Base-by-base conservation (phyloP, 129 eudicot genomes). In the Artemisia tridentata region DNA sequence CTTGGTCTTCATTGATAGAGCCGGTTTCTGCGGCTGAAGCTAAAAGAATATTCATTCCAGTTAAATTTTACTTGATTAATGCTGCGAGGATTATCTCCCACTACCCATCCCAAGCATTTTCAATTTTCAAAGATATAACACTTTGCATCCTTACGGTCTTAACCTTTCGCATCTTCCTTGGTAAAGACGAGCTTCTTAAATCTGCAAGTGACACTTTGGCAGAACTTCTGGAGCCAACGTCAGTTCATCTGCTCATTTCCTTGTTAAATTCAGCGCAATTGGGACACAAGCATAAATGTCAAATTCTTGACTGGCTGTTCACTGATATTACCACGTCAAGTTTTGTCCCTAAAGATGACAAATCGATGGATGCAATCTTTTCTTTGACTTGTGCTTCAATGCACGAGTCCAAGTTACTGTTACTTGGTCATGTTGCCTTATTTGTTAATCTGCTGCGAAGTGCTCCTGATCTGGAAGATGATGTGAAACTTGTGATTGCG, bases 61-160 rank as follows among this genome's bases (percentile, higher is more conserved):
- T 84, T 63, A 93, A 89, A 29, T 93, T 93, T 80, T 93, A 81
- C 81, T 74, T 93, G 75, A 93, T 93, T 59, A 89, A 93, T 78
- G 99, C 99, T 41, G 95, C 89, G 47, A 85, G 99, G 81, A 85
- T 93, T 69, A 83, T 84, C 72, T 85, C 96, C 20, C 97, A 87
- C 59, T 93, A 89, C 75, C 88, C 96, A 76, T 72, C 83, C 41
- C 88, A 83, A 79, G 92, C 97, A 13, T 79, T 84, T 75, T 73
- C 68, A 8, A 82, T 82, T 23, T 90, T 73, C 52, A 79, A 82
- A 80, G 97, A 93, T 15, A 77, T 84, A 56, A 75, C 83, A 57
- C 79, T 74, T n/a, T 87, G 86, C 83, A 79, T 85, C 58, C 63
- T 93, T 65, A 65, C 73, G 73, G 84, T 93, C 74, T 75, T 81